These are phyloP conservation scores for Acanthamoeba castellanii DNA, from an alignment of 208 protist genomes.

Conservation along the genomic window DNA sequence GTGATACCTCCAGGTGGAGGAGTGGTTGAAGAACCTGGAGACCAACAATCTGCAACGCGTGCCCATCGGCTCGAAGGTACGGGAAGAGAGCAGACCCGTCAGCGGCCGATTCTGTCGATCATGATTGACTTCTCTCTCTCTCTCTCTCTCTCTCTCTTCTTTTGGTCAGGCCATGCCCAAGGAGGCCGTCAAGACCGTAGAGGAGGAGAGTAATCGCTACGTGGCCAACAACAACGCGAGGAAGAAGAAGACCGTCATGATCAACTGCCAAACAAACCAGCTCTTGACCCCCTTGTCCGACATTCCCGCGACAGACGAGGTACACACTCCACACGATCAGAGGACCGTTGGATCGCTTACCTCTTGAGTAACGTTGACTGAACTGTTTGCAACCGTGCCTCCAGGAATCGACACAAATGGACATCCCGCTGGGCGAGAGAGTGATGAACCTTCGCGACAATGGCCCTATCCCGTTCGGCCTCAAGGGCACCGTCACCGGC, in stretches of 20 bases:
- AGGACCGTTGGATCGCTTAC: neutral
- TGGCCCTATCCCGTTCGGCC: constrained; percentile 40
- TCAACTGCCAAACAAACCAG: neutral
- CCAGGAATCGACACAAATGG: neutral
- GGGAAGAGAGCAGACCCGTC: neutral
- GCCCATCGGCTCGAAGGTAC: constrained; percentile 53
- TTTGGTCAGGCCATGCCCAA: constrained; percentile 30
- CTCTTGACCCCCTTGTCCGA: constrained; percentile 5
- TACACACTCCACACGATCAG: neutral
- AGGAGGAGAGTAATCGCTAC: constrained; percentile 64
- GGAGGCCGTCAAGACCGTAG: constrained; percentile 44
- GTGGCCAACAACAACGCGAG: neutral
- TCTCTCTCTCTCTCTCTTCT: neutral
- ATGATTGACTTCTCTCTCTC: neutral
- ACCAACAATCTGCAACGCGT: constrained; percentile 56
- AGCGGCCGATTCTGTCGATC: neutral
- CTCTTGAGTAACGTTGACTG: no score
- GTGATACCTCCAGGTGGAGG: neutral
- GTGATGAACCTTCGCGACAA: constrained; percentile 57
- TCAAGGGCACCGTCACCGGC: constrained; percentile 48
- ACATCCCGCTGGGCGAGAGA: neutral
- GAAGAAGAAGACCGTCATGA: constrained; percentile 29
- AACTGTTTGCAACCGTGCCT: neutral
- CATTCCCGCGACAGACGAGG: constrained; percentile 8
- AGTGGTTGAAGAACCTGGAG: constrained; percentile 24